Percentiles rank a stretch among this genome's conserved stretches.
These are phyloP conservation scores for Albizia julibrissin DNA, from an alignment of 306 rosid species.

Conservation along the genomic window DNA sequence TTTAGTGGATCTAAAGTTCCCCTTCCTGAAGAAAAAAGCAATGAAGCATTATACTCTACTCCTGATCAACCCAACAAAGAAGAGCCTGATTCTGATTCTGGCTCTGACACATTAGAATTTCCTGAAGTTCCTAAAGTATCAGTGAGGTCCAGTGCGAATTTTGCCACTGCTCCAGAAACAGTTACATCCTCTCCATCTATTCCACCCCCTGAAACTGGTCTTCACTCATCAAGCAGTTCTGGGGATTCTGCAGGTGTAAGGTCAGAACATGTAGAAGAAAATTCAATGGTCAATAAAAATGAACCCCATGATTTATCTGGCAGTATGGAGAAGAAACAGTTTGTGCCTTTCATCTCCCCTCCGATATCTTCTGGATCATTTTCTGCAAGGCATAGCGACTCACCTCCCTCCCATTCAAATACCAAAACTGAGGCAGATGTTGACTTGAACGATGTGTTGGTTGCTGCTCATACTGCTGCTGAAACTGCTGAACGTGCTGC, in stretches of 20 bases:
- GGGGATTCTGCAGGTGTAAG: constrained; percentile 35
- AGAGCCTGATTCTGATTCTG: constrained; percentile 71
- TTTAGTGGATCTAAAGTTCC: constrained; percentile 69
- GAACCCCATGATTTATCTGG: constrained; percentile 50
- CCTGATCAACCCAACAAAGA: constrained; percentile 49
- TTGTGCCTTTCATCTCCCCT: constrained; percentile 76
- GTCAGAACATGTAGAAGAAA: constrained; percentile 38
- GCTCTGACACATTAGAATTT: constrained; percentile 63
- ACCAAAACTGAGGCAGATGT: constrained; percentile 50
- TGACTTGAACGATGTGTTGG: constrained; percentile 83
- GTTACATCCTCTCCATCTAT: constrained; percentile 40
- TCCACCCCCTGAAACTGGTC: constrained; percentile 46
- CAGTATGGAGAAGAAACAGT: constrained; percentile 60
- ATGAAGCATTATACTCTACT: constrained; percentile 41
- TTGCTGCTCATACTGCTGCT: constrained; percentile 95
- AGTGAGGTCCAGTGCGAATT: constrained; percentile 44
- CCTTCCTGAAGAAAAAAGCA: constrained; percentile 70
- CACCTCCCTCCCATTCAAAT: constrained; percentile 48
- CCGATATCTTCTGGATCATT: constrained; percentile 60
- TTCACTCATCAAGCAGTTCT: constrained; percentile 39
- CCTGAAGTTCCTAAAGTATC: constrained; percentile 82
- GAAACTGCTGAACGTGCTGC: constrained; percentile 96
- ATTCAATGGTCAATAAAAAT: constrained; percentile 39
- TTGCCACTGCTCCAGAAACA: constrained; percentile 56
- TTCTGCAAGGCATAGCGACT: constrained; percentile 43